Evolutionary conservation across 352 stramenopile species (phyloP), one percentile per base, ranked within the genome.

Genomic region (Pythium aphanidermatum): DNA sequence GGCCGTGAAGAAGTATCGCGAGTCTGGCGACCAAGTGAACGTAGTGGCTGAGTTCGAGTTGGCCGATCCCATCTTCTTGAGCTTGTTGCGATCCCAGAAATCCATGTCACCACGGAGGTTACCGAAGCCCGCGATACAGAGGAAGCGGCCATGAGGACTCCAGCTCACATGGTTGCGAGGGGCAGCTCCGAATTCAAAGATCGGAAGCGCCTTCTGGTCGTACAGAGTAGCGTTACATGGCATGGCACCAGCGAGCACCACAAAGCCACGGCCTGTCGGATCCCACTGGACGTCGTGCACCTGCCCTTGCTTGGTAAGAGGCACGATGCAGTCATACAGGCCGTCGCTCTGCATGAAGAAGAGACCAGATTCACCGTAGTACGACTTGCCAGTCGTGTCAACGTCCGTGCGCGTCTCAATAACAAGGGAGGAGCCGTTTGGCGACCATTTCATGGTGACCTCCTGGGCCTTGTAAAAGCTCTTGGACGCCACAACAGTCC

Each of bases 91-190:
- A 38, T 95, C 82, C 86, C 88, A 98, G 50, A 97, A 97, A 60
- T 97, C 88, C 85, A 98, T 97, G 58, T 97, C 95, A 27, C 96
- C 96, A 5, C 91, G 87, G 54, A 99, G 55, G 63, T 99, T 99
- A 5, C 96, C 96, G 64, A 99, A 98, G 13, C 95, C 96, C 23
- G 86, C 88, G 37, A 97, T 71, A 39, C 83, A 94, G 13, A 99
- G 37, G 68, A 99, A 99, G 21, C 96, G 83, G 25, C 96, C 96
- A 64, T 98, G 94, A 6, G 95, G 94, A 57, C 83, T 93, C 75
- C 92, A 98, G 62, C 74, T 91, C 53, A 99, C 85, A 41, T 93
- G 95, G 75, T 99, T 99, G 21, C 95, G 70, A 63, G 97, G 95
- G 0, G 88, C 88, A 9, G 87, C 88, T 11, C 96, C 96, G 60